Evolutionary conservation across 345 rosid species (phyloP).

Genomic region (Nasturtium officinale): DNA sequence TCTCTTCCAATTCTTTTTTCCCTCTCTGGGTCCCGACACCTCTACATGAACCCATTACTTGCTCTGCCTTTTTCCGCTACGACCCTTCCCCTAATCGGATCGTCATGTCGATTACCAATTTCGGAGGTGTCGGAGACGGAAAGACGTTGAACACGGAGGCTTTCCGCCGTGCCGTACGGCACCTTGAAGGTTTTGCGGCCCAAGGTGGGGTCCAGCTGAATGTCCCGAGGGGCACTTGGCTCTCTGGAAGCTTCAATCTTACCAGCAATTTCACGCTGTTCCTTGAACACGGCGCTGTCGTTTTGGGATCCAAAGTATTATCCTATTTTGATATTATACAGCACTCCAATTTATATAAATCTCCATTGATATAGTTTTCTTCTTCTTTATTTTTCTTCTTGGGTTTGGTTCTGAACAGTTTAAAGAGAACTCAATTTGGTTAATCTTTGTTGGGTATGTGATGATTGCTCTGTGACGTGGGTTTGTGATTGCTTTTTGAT

Average conservation of each 20-base stretch:
- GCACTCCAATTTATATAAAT: neutral
- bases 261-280: slow-evolving; percentile 93
- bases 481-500: slow-evolving; percentile 20
- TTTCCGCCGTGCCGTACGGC: slow-evolving; percentile 65
- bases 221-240: slow-evolving; percentile 81
- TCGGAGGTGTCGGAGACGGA: slow-evolving; percentile 95
- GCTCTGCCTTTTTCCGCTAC: slow-evolving; percentile 14
- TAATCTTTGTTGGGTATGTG: neutral
- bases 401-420: neutral
- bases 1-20: slow-evolving; percentile 50
- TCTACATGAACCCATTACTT: slow-evolving; percentile 41
- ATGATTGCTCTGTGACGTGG: slow-evolving; percentile 11
- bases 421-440: neutral
- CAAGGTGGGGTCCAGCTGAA: slow-evolving; percentile 75
- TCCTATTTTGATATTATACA: neutral
- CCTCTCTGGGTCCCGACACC: slow-evolving; percentile 40
- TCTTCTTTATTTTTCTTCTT: neutral
- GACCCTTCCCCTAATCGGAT: slow-evolving; percentile 50
- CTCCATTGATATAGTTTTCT: neutral
- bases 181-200: slow-evolving; percentile 52
- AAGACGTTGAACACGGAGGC: slow-evolving; percentile 70
- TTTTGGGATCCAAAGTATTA: slow-evolving; percentile 83
- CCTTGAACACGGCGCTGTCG: slow-evolving; percentile 73
- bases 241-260: slow-evolving; percentile 91
- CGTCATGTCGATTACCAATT: slow-evolving; percentile 73